Evolutionary conservation across 345 rosid species (phyloP), one percentile per base, ranked within the genome.

Genomic region (Salix dunnii): DNA sequence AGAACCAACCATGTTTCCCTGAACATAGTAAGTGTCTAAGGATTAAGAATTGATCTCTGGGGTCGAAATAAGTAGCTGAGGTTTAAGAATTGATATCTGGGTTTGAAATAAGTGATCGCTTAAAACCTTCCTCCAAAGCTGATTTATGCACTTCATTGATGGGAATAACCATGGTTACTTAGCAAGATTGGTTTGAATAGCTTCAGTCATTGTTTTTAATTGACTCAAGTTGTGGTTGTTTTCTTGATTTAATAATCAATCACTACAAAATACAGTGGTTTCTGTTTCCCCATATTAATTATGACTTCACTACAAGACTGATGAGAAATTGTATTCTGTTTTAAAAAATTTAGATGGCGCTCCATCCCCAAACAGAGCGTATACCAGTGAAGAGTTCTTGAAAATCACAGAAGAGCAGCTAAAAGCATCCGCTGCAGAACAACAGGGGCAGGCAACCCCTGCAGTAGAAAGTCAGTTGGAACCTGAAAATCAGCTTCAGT

Each of bases 381-480:
- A 92, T 86, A 85, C 94, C 6, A 87, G 86, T 1, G 97, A 96
- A 74, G 98, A 90, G 48, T 90, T 88, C 82, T 82, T 91, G 80
- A 92, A 89, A 89, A 63, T 92, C 74, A 91, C 97, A 1, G 96
- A 96, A 76, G 96, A 91, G 81, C 99, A 92, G 84, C 89, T 92
- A 36, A 89, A 92, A 79, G 88, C 94, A 83, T 73, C 84, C 2
- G 86, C 89, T 74, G 63, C 79, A 36, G 76, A 66, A 66, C 83
- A 86, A 48, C 78, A 70, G 67, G 75, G 8, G 23, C 88, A 79
- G 78, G 75, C 87, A 53, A 51, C 79, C 23, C 70, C 85, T 30
- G 30, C 76, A 0, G 80, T 12, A 43, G 84, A 83, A 79, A 87
- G 80, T 78, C 84, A 80, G 25, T 35, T 62, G 11, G 89, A 83